Base-by-base conservation (phyloP, 2,329 filamentous ascomycete species). In the Trichoderma sp. region DNA sequence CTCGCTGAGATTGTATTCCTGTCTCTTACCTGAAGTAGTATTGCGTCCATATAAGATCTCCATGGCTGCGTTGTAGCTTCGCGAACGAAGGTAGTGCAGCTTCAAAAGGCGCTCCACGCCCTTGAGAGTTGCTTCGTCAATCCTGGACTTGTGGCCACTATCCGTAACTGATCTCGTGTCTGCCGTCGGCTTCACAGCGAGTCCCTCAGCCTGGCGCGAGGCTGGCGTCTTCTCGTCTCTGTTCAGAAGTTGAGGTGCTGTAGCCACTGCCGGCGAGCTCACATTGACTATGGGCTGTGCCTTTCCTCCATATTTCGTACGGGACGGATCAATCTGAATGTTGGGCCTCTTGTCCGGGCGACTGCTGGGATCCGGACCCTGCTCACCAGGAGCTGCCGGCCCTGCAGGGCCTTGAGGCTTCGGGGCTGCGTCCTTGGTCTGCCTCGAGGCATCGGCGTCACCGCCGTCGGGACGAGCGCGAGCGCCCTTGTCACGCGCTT, bases 21-120 rank as follows among this genome's bases (percentile, higher is more conserved):
- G 12, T 34, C 14, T 19, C 68, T 63, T 52, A 65, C 55, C 58
- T 64, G 63, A 67, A 57, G n/a, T 63, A 62, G 52, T 62, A 47
- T 67, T 62, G 21, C 61, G 60, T 24, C 71, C 72, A 58, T 74
- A 74, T 17, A 74, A 51, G 26, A 73, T 70, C n/a, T 72, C 68
- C 21, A 69, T 63, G 19, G 69, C 67, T 2, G 64, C 66, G 28
- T 71, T 69, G 21, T 69, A 68, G 14, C 64, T 65, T 24, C 69
- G 66, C 4, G 67, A 70, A 14, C 71, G 66, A 44, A 74, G 63
- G 41, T 68, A 73, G 41, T 74, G 69, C 24, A 72, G 21, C 43
- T 72, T 72, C 19, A 73, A 30, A 28, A 68, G 57, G 12, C 60
- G 64, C 39, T 67, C 67, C 24, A 66, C 57, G 15, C 58, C 55